phyloP scores from a whole-genome alignment of 257 asterid genomes.

The Fraxinus pennsylvanica region DNA sequence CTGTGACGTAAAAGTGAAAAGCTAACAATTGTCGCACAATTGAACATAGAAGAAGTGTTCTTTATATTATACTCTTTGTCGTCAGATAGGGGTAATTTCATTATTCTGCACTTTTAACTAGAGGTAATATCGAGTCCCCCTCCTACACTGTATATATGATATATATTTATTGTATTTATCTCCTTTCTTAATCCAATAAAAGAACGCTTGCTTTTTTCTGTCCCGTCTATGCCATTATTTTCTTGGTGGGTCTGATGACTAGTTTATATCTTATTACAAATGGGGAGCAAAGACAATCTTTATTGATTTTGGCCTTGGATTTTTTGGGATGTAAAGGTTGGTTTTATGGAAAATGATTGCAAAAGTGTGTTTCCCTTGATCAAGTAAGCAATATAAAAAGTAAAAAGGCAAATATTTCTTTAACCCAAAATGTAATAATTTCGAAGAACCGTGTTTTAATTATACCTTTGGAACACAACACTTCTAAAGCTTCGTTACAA shows the following conservation, averaged over 20 bases:
- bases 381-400: not conserved
- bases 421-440: not conserved
- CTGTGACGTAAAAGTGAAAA: too few relatives aligned
- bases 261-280: slow-evolving; percentile 29
- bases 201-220: slow-evolving; percentile 20
- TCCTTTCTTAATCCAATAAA: slow-evolving; percentile 21
- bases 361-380: slow-evolving; percentile 23
- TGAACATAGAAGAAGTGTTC: too few relatives aligned
- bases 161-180: not conserved
- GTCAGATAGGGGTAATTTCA: too few relatives aligned
- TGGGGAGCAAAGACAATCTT: slow-evolving; percentile 50
- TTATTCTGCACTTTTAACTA: too few relatives aligned
- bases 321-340: slow-evolving; percentile 11
- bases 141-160: too few relatives aligned
- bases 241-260: slow-evolving; percentile 36
- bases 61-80: too few relatives aligned
- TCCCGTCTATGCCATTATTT: slow-evolving; percentile 20
- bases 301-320: slow-evolving; percentile 37
- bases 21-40: too few relatives aligned
- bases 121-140: too few relatives aligned
- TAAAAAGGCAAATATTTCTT: not conserved
- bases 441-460: not conserved
- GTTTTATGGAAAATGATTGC: slow-evolving; percentile 16
- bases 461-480: not conserved
- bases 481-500: not conserved